Conservation (phyloP, 177 flowering plant genomes). For the Vitis hybrid region DNA sequence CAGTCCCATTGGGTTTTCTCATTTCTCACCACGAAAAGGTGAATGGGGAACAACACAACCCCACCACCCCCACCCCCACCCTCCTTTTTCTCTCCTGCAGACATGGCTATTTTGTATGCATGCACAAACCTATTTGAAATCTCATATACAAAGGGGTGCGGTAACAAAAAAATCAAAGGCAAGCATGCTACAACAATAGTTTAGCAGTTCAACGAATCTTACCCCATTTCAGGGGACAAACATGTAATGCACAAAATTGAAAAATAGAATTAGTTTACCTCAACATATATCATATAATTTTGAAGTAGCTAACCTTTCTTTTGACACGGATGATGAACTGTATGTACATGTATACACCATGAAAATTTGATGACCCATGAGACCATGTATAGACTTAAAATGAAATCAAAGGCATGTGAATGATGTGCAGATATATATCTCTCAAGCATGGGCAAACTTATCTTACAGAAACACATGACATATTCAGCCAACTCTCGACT, state of each 20-base stretch:
- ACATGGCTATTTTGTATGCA: background rate
- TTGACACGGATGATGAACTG: background rate
- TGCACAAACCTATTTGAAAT: background rate
- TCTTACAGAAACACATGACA: too few species aligned
- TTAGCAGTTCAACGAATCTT: background rate
- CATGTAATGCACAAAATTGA: background rate
- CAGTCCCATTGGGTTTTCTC: background rate
- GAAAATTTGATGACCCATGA: background rate
- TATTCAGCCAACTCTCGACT: background rate
- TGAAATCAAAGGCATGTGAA: too few species aligned
- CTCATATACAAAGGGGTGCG: background rate
- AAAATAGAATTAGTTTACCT: background rate
- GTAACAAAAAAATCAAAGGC: background rate
- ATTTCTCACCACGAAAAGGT: too few species aligned
- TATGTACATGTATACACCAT: slow-evolving; percentile 17
- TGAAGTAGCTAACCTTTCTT: background rate
- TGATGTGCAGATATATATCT: too few species aligned
- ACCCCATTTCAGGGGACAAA: background rate
- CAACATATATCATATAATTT: background rate
- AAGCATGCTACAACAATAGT: background rate
- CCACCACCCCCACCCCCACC: too few species aligned
- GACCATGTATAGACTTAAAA: background rate
- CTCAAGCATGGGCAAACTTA: too few species aligned
- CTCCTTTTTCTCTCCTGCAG: too few species aligned
- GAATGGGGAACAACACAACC: too few species aligned